Conservation (phyloP, 306 rosid genomes). For the Abrus pulchellus region DNA sequence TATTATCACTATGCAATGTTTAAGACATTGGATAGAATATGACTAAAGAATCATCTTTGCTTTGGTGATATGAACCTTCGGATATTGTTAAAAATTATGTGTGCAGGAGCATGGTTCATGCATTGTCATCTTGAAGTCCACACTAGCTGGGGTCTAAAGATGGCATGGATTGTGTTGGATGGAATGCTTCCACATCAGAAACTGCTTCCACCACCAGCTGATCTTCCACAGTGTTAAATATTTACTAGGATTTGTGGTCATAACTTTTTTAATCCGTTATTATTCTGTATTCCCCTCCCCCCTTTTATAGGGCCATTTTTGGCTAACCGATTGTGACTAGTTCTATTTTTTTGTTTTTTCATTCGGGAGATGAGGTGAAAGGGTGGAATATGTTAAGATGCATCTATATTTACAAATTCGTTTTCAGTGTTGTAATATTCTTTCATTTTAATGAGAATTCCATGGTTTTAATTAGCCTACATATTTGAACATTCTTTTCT, state of each 20-base stretch:
- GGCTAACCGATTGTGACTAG: too few species aligned
- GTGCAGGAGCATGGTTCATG: slow-evolving; percentile 81
- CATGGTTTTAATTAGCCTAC: neutral
- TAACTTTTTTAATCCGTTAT: too few species aligned
- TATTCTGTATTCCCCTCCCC: too few species aligned
- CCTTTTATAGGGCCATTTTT: too few species aligned
- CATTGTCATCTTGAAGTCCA: slow-evolving; percentile 80
- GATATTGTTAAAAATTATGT: neutral
- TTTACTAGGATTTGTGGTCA: too few species aligned
- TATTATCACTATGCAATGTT: neutral
- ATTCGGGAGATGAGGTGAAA: neutral
- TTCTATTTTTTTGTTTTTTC: neutral
- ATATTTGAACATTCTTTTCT: neutral
- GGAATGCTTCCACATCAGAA: slow-evolving; percentile 74
- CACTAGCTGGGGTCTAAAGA: slow-evolving; percentile 77
- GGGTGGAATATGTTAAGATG: slow-evolving; percentile 9
- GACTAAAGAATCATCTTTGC: too few species aligned
- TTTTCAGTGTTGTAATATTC: neutral
- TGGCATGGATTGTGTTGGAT: slow-evolving; percentile 83
- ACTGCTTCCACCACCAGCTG: slow-evolving; percentile 70
- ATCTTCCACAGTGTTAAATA: slow-evolving; percentile 69
- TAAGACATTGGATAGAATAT: too few species aligned
- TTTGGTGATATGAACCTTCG: too few species aligned
- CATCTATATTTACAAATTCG: neutral
- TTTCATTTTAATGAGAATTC: neutral